A percentile compares a stretch with the other conserved stretches of the same genome.
Conservation (phyloP, 345 rosid species). For the Brassica carinata region DNA sequence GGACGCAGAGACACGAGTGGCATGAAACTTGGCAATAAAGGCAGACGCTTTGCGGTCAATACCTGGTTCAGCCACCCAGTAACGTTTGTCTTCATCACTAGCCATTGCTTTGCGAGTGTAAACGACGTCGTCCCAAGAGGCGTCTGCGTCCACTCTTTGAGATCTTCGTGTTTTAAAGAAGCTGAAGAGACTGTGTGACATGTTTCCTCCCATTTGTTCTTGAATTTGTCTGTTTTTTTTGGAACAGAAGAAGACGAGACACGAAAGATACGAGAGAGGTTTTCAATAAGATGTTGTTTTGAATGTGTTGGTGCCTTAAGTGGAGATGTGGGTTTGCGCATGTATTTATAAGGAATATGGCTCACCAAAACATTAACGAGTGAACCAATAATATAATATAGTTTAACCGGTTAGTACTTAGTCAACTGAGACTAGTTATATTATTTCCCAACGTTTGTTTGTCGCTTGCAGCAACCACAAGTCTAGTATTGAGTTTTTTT, state of each 20-base stretch:
- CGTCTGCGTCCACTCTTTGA: conserved; percentile 37
- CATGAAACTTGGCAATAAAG: conserved; percentile 54
- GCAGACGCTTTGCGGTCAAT: conserved; percentile 55
- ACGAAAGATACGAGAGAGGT: conserved; percentile 10
- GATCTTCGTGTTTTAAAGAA: conserved; percentile 43
- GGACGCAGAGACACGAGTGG: conserved; percentile 41
- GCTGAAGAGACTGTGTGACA: conserved; percentile 35
- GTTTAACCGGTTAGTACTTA: neutral
- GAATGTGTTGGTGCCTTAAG: conserved; percentile 27
- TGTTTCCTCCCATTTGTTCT: conserved; percentile 43
- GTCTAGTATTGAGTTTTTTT: neutral
- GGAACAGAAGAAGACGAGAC: conserved; percentile 15
- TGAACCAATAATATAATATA: conserved; percentile 1
- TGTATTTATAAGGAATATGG: conserved; percentile 40
- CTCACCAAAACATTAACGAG: conserved; percentile 8
- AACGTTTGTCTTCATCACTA: conserved; percentile 50
- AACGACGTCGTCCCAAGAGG: conserved; percentile 28
- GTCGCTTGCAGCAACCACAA: neutral
- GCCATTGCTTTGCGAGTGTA: conserved; percentile 47
- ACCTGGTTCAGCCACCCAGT: conserved; percentile 53
- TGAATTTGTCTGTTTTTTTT: conserved; percentile 20
- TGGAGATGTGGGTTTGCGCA: conserved; percentile 11
- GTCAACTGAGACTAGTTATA: neutral
- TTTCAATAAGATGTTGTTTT: conserved; percentile 7
- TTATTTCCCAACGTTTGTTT: neutral